Conservation (phyloP, 495 filamentous ascomycete species). For the Aspergillus steynii region DNA sequence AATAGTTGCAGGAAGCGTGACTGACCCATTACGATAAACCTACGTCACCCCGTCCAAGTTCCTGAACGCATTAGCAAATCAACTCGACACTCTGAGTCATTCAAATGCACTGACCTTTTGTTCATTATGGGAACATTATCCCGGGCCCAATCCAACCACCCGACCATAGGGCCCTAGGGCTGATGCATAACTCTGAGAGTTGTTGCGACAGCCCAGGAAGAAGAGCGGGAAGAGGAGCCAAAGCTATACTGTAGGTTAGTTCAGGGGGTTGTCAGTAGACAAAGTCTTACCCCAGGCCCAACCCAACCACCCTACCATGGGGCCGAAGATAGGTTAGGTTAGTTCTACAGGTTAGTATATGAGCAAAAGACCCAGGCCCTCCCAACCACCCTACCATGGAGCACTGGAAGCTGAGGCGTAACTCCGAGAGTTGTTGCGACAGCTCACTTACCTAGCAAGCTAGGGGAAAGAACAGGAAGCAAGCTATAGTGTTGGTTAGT, state of each 20-base stretch:
- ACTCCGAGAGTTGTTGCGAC: too few species aligned
- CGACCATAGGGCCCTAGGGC: constrained; percentile 5
- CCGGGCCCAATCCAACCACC: constrained; percentile 12
- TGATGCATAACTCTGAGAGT: neutral
- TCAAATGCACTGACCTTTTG: neutral
- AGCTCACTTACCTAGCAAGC: too few species aligned
- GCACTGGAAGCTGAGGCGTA: too few species aligned
- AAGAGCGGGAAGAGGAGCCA: neutral
- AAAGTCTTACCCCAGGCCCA: constrained; percentile 5
- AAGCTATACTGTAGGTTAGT: too few species aligned
- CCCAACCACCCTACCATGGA: constrained; percentile 8
- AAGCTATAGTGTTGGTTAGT: too few species aligned
- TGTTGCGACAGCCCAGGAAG: neutral
- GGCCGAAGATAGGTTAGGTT: neutral
- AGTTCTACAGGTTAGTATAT: constrained; percentile 2
- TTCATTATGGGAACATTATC: neutral
- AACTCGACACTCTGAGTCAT: neutral
- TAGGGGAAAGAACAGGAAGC: too few species aligned
- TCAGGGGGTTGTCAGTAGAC: neutral
- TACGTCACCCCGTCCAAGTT: too few species aligned
- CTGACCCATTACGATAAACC: too few species aligned
- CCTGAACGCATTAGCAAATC: too few species aligned
- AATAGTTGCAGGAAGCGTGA: too few species aligned
- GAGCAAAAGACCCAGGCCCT: neutral
- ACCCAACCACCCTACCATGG: constrained; percentile 8